Base-by-base conservation (phyloP, 305 asterid species). In the Stenogyne calaminthoides region DNA sequence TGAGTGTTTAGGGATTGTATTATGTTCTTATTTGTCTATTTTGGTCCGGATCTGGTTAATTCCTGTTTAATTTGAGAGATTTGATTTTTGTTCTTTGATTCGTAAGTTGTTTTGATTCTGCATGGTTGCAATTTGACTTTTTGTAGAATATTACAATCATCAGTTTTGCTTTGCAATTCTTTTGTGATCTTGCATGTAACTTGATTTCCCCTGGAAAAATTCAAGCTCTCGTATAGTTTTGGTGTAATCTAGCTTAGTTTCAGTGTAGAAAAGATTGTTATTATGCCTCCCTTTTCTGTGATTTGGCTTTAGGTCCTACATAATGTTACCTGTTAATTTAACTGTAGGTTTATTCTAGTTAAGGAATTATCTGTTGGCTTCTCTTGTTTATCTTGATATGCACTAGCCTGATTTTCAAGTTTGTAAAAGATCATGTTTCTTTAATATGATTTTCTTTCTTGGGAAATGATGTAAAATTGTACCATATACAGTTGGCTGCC, bases 401-500 rank as follows among this genome's bases (percentile, higher is more conserved):
- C 19, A 25, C 1, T 19, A 7, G 11, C 54, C 25, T 70, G 10
- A 9, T 19, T 40, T 56, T 66, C n/a, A 65, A 60, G 27, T 64
- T 55, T 73, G 22, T 19, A 42, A 64, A 54, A 39, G 47, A 52
- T 4, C 9, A 9, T 51, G 44, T 29, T 39, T 40, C 25, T 32
- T 56, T 6, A 16, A 16, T 40, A 27, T 16, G 37, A 5, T 6
- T 34, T 3, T 52, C 6, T 0, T 47, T 52, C 20, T 58, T 62
- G 44, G 44, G 49, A 9, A 60, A 27, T 73, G 52, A 59, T 55
- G 3, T 65, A 55, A 19, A 20, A 4, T 7, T 68, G n/a, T 32
- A 51, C 18, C 60, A 16, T 80, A 5, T 69, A 72, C 89, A 95
- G 99, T 79, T 95, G 91, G 99, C 99, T 64, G 99, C 99, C 12